phyloP scores from a whole-genome alignment of 2,329 filamentous ascomycete genomes.

The Exophiala phaeomuriformis region DNA sequence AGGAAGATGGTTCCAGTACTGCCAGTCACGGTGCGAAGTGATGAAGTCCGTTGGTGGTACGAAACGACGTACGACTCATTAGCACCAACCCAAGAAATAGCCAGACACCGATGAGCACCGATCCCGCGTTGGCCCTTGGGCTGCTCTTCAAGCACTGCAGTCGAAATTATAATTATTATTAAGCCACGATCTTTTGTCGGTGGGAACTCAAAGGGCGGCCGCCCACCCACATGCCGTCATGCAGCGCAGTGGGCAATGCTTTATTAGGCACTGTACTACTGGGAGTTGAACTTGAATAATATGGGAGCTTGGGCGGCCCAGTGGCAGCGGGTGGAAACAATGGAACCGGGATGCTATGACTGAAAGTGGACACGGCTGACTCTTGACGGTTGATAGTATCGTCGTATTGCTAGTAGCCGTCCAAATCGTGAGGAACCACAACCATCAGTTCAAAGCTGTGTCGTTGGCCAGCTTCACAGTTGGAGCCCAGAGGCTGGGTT shows the following conservation, averaged over 20 bases:
- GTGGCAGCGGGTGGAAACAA: not conserved
- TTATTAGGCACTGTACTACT: no score
- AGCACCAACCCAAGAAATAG: not conserved
- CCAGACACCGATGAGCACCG: not conserved
- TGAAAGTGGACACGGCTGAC: not conserved
- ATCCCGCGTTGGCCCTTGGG: conserved; percentile 2
- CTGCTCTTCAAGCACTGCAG: not conserved
- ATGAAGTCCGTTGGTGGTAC: conserved; percentile 1
- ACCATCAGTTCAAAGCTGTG: not conserved
- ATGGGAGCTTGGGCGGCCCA: not conserved
- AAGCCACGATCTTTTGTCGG: not conserved
- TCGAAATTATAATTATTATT: not conserved
- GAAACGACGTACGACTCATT: not conserved
- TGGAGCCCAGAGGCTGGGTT: not conserved
- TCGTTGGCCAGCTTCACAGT: no score
- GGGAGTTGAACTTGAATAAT: not conserved
- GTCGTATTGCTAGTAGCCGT: not conserved
- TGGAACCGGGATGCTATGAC: not conserved
- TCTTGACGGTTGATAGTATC: not conserved
- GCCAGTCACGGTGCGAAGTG: not conserved
- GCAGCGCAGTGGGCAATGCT: no score
- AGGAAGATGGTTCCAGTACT: not conserved
- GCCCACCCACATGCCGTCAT: not conserved
- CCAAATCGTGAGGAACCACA: not conserved
- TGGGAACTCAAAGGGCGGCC: not conserved